These are phyloP conservation scores for Colletotrichum sansevieriae DNA, from an alignment of 2,329 filamentous ascomycete genomes.

Conservation along the genomic window DNA sequence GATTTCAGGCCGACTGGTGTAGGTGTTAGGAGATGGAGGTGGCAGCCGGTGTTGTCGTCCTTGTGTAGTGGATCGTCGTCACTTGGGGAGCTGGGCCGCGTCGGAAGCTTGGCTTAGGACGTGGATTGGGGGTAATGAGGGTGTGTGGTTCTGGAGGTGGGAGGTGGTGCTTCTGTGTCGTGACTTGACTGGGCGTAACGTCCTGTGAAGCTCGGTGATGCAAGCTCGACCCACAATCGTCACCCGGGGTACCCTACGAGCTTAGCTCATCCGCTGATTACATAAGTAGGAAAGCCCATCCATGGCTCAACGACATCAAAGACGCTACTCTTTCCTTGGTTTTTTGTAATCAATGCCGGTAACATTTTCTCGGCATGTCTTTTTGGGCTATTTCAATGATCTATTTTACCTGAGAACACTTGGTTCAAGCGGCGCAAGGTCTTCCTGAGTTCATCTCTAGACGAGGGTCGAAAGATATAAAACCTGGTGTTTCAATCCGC, in stretches of 20 bases:
- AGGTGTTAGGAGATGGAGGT: background rate
- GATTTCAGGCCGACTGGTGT: background rate
- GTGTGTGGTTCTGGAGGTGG: constrained; percentile 28
- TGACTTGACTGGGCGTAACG: constrained; percentile 5
- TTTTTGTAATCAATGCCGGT: background rate
- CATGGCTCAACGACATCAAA: constrained; percentile 16
- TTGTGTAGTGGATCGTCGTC: constrained; percentile 28
- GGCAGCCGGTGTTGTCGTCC: constrained; percentile 22
- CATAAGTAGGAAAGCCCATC: constrained; percentile 4
- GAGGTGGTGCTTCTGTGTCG: constrained; percentile 35
- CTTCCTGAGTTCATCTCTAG: no score
- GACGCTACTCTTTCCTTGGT: background rate
- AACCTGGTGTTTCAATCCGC: no score
- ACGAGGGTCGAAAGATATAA: no score
- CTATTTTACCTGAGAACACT: no score
- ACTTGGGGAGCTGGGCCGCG: constrained; percentile 17
- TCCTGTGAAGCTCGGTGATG: constrained; percentile 39
- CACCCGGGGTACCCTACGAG: constrained; percentile 12
- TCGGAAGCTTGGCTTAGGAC: constrained; percentile 34
- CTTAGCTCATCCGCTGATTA: constrained; percentile 33
- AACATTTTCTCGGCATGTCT: background rate
- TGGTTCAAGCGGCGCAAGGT: no score
- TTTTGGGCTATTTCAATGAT: no score
- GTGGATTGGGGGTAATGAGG: constrained; percentile 25
- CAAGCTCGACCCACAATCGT: constrained; percentile 19